Evolutionary conservation across 179 eudicot species (phyloP), one percentile per base, ranked within the genome.

Genomic region (Vitellaria paradoxa): DNA sequence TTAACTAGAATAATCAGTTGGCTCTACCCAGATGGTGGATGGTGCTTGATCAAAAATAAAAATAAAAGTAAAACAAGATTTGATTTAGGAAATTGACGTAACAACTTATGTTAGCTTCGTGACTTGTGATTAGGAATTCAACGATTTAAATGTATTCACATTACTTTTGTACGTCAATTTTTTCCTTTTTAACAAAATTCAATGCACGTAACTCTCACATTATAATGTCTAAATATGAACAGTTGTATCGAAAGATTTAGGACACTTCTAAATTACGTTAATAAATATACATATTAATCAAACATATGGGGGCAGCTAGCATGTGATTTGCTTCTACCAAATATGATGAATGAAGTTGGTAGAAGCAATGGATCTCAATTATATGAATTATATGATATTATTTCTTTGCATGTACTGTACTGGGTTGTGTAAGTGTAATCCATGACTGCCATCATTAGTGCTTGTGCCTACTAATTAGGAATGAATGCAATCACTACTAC

Each of bases 401-500:
- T 18, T 45, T 21, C 37, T 14, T 69, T 26, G 53, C 24, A 30
- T 24, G 71, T 45, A 49, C 53, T 67, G 24, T 26, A n/a, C 37
- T 30, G 37, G 37, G 37, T 30, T 30, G 37, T 30, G 2, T 30
- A 30, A 30, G 2, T 68, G 72, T 68, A 10, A 68, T 46, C 55
- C 23, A 20, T 30, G 47, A 68, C n/a, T 30, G 37, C 37, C 56
- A 47, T 21, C 72, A 68, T 68, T 47, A 47, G 56, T 68, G 56
- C 2, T 46, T 46, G 56, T 66, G 70, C 50, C 56, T 47, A 68
- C 17, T 30, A 30, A 30, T 30, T 30, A 30, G 70, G 24, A 49
- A 67, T 67, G 50, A 63, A 66, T 66, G 70, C 70, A 42, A 46
- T 68, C 56, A 68, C 9, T 47, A 68, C 72, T 12, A 68, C 55